Evolutionary conservation across 1,284 basidiomycete genomes (phyloP).

Genomic region (Puccinia brachypodii): DNA sequence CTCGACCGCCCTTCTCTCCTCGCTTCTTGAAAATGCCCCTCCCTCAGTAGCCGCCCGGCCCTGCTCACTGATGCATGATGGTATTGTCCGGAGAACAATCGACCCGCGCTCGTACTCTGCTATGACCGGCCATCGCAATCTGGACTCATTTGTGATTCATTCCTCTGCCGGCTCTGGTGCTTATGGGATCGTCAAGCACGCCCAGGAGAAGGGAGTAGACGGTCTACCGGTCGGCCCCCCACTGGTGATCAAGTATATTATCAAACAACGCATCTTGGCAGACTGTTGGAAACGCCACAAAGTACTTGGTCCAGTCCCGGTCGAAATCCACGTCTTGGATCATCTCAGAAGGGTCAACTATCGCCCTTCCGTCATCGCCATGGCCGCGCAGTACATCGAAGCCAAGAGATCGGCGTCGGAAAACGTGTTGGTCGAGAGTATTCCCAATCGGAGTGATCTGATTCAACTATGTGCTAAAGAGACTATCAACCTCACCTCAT

Average conservation of each 20-base stretch:
- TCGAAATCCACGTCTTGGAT: slow-evolving; percentile 96
- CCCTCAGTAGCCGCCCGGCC: not conserved
- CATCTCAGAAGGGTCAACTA: slow-evolving; percentile 65
- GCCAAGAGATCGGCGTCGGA: slow-evolving; percentile 76
- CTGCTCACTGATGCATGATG: slow-evolving; percentile 37
- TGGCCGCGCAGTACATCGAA: slow-evolving; percentile 31
- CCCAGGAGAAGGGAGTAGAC: slow-evolving; percentile 71
- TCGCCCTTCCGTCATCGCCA: slow-evolving; percentile 71
- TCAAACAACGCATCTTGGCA: slow-evolving; percentile 95
- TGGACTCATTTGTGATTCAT: slow-evolving; percentile 77
- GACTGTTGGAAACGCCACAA: slow-evolving; percentile 99
- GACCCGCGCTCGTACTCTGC: slow-evolving; percentile 47
- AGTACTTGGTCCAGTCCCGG: slow-evolving; percentile 90
- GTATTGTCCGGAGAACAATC: slow-evolving; percentile 35
- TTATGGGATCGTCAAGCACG: slow-evolving; percentile 92
- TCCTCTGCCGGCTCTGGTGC: slow-evolving; percentile 88
- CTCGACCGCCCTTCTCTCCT: slow-evolving; percentile 28
- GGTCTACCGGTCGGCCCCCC: slow-evolving; percentile 62
- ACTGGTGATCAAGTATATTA: slow-evolving; percentile 89
- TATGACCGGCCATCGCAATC: slow-evolving; percentile 63
- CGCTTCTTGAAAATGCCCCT: slow-evolving; percentile 21
- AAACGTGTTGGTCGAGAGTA: slow-evolving; percentile 54
- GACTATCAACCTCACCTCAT: slow-evolving; percentile 63
- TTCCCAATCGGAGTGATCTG: slow-evolving; percentile 50
- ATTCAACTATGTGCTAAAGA: slow-evolving; percentile 63